A percentile compares a stretch with the other conserved stretches of the same genome.
These are phyloP conservation scores for Cystofilobasidium bisporidii DNA, from an alignment of 768 basidiomycete species.

Conservation along the genomic window DNA sequence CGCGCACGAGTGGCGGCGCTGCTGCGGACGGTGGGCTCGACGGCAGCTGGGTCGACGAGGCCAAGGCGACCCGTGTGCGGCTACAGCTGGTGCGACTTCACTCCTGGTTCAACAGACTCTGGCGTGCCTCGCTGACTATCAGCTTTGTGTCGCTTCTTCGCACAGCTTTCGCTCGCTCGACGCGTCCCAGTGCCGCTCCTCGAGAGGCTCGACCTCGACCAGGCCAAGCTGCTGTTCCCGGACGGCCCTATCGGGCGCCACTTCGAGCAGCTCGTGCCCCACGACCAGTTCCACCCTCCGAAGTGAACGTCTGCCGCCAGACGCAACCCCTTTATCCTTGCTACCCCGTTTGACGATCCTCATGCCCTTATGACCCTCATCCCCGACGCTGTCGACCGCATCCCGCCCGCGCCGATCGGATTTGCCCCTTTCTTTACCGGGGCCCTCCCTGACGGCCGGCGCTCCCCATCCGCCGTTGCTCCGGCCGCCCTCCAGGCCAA, in stretches of 20 bases:
- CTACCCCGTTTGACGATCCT: background rate
- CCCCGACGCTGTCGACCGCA: background rate
- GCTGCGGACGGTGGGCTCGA: background rate
- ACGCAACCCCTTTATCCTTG: background rate
- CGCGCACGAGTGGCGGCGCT: background rate
- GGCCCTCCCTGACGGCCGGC: too few species aligned
- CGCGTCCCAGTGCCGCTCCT: background rate
- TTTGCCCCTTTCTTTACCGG: too few species aligned
- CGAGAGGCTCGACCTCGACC: slow-evolving; percentile 1
- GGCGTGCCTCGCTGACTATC: too few species aligned
- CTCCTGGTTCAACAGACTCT: background rate
- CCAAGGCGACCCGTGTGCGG: slow-evolving; percentile 12
- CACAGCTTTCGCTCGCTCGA: slow-evolving; percentile 15
- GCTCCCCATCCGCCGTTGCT: too few species aligned
- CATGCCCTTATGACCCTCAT: background rate
- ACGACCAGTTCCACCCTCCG: too few species aligned
- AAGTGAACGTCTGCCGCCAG: too few species aligned
- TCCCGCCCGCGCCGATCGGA: too few species aligned
- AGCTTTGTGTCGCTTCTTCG: background rate
- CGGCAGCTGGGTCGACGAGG: slow-evolving; percentile 5
- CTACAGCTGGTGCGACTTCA: slow-evolving; percentile 7
- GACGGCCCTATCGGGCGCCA: background rate
- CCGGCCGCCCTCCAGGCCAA: too few species aligned
- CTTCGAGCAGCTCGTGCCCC: background rate
- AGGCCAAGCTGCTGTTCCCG: slow-evolving; percentile 14